Conservation (phyloP, 179 eudicot species). For the Actinidia chinensis region DNA sequence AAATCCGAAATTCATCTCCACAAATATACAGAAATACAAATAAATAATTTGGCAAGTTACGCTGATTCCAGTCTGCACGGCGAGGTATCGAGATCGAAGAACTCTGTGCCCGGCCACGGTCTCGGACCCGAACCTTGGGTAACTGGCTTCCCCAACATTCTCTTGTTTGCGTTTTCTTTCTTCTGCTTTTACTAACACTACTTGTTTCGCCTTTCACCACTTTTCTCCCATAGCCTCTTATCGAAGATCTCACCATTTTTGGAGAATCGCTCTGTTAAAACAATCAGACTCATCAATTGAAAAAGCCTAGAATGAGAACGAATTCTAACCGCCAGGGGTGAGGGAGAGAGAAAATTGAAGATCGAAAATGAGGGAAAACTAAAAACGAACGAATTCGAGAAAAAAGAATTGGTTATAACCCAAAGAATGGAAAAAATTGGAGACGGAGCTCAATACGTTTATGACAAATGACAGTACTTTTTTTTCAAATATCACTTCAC, state of each 20-base stretch:
- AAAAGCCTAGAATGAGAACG: too few relatives aligned
- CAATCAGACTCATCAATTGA: background rate
- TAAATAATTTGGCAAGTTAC: conserved; percentile 26
- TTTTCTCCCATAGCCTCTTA: conserved; percentile 21
- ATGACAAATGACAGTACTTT: too few relatives aligned
- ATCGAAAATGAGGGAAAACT: too few relatives aligned
- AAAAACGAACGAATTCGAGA: too few relatives aligned
- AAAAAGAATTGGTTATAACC: too few relatives aligned
- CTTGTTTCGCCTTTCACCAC: conserved; percentile 28
- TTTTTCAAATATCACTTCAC: too few relatives aligned
- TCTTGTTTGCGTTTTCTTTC: background rate
- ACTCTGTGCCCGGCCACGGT: conserved; percentile 47
- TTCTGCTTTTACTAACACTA: background rate
- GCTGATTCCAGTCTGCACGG: conserved; percentile 56
- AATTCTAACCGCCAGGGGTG: too few relatives aligned
- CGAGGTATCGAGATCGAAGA: conserved; percentile 69
- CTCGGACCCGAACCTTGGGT: conserved; percentile 12
- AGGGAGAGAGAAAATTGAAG: too few relatives aligned
- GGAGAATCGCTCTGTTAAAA: background rate
- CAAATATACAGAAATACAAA: background rate
- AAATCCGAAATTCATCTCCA: background rate
- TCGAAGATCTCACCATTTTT: background rate
- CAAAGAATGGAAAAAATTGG: too few relatives aligned
- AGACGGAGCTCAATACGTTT: too few relatives aligned
- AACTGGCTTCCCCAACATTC: conserved; percentile 24